Conservation (phyloP, 1,284 basidiomycete species). For the Inonotus hispidus region DNA sequence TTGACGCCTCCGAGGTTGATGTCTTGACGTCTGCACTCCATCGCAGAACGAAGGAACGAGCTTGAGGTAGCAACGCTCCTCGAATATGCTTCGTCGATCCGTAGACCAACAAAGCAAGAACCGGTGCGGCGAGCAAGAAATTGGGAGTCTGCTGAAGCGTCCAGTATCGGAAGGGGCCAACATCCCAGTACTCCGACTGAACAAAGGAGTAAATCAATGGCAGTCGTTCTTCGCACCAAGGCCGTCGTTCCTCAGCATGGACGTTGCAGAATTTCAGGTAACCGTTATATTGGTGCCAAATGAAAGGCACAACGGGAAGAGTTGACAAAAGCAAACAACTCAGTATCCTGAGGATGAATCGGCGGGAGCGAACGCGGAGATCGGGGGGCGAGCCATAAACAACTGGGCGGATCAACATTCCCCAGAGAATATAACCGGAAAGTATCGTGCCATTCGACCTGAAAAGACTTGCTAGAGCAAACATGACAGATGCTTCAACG, state of each 20-base stretch:
- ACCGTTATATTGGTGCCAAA: slow-evolving; percentile 63
- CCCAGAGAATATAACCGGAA: slow-evolving; percentile 72
- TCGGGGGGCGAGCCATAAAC: neutral
- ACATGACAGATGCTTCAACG: slow-evolving; percentile 51
- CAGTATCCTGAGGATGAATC: slow-evolving; percentile 22
- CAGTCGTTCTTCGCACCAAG: slow-evolving; percentile 62
- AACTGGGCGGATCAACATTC: slow-evolving; percentile 49
- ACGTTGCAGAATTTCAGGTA: slow-evolving; percentile 60
- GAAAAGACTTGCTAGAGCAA: slow-evolving; percentile 63
- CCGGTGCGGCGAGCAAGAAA: slow-evolving; percentile 75
- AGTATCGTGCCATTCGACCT: slow-evolving; percentile 83
- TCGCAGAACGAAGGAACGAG: slow-evolving; percentile 4
- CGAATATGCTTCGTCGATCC: slow-evolving; percentile 37
- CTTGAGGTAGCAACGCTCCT: slow-evolving; percentile 19
- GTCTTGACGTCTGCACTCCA: neutral
- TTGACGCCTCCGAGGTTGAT: neutral
- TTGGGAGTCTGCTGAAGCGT: slow-evolving; percentile 80
- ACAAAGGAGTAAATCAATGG: slow-evolving; percentile 83
- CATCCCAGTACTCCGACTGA: slow-evolving; percentile 85
- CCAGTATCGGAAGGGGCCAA: slow-evolving; percentile 88
- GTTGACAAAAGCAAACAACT: slow-evolving; percentile 38
- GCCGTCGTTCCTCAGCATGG: slow-evolving; percentile 22
- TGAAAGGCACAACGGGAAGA: slow-evolving; percentile 58
- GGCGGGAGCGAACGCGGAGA: neutral
- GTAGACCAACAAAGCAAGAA: slow-evolving; percentile 49